A percentile compares a stretch with the other conserved stretches of the same genome.
Evolutionary conservation across 2,329 filamentous ascomycete genomes (phyloP).

Genomic region (Fusarium nematophilum): DNA sequence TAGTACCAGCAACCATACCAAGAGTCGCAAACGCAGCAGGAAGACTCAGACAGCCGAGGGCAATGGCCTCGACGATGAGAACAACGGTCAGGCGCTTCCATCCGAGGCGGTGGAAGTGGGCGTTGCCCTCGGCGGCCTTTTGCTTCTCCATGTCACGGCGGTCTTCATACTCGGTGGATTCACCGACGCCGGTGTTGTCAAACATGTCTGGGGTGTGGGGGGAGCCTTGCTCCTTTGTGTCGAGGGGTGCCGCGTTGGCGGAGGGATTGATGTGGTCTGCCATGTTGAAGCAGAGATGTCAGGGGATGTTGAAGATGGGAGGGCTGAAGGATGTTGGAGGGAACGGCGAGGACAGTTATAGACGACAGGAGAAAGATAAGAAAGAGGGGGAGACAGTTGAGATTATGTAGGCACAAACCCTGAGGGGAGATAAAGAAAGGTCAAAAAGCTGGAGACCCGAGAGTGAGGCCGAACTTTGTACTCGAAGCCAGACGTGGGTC

Average conservation of each 20-base stretch:
- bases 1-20: slow-evolving; percentile 63
- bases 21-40: slow-evolving; percentile 64
- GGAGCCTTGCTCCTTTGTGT: slow-evolving; percentile 11
- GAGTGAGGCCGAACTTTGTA: slow-evolving; percentile 34
- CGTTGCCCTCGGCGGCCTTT: slow-evolving; percentile 57
- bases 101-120: slow-evolving; percentile 64
- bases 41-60: slow-evolving; percentile 63
- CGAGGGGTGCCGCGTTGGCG: slow-evolving; percentile 14
- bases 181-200: slow-evolving; percentile 44
- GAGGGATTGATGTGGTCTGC: slow-evolving; percentile 32
- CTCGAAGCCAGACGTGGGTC: slow-evolving; percentile 21
- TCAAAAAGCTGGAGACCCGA: too few species aligned
- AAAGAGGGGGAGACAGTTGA: neutral
- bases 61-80: slow-evolving; percentile 68
- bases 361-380: neutral
- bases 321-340: neutral
- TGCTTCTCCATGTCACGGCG: slow-evolving; percentile 58
- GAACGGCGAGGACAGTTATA: neutral
- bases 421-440: slow-evolving; percentile 15
- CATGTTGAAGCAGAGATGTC: slow-evolving; percentile 14
- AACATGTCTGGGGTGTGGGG: slow-evolving; percentile 41
- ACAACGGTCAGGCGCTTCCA: slow-evolving; percentile 68
- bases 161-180: slow-evolving; percentile 54
- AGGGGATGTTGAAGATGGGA: neutral
- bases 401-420: slow-evolving; percentile 10